A percentile compares a stretch with the other conserved stretches of the same genome.
Conservation (phyloP, 352 stramenopile genomes). For the Achlya hypogyna region DNA sequence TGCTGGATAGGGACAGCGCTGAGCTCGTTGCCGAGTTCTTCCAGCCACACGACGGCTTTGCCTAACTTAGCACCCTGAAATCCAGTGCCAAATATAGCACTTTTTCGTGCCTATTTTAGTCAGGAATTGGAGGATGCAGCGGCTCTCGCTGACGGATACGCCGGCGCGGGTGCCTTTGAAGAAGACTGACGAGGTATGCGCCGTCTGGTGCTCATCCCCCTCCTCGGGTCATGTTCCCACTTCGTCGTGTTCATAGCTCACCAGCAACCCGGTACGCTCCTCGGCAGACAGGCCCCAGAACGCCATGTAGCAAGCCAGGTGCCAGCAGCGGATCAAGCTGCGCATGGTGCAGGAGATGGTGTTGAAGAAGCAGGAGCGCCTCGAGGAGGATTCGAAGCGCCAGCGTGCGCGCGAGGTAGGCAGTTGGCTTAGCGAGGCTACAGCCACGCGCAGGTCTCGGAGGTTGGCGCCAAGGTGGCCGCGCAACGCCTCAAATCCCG, state of each 20-base stretch:
- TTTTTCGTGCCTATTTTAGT: no score
- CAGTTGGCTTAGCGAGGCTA: background rate
- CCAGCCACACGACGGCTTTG: background rate
- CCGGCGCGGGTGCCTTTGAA: no score
- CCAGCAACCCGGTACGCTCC: background rate
- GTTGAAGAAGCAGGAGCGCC: background rate
- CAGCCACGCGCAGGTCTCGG: background rate
- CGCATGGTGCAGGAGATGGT: constrained; percentile 14
- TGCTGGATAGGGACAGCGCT: background rate
- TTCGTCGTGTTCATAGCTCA: background rate
- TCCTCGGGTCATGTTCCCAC: no score
- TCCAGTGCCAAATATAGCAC: background rate
- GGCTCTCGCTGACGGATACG: background rate
- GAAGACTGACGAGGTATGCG: background rate
- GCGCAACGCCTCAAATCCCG: constrained; percentile 5
- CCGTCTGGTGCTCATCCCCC: background rate
- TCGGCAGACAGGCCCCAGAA: no score
- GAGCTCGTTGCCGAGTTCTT: constrained; percentile 7
- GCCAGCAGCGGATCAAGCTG: constrained; percentile 15
- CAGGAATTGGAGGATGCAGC: no score
- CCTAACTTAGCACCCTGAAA: no score
- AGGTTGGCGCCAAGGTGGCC: background rate
- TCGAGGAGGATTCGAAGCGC: constrained; percentile 3
- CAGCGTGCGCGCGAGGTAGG: background rate
- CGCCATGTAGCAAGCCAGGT: constrained; percentile 11